Base-by-base conservation (phyloP, 768 basidiomycete species). In the Tubosaeta sp. region DNA sequence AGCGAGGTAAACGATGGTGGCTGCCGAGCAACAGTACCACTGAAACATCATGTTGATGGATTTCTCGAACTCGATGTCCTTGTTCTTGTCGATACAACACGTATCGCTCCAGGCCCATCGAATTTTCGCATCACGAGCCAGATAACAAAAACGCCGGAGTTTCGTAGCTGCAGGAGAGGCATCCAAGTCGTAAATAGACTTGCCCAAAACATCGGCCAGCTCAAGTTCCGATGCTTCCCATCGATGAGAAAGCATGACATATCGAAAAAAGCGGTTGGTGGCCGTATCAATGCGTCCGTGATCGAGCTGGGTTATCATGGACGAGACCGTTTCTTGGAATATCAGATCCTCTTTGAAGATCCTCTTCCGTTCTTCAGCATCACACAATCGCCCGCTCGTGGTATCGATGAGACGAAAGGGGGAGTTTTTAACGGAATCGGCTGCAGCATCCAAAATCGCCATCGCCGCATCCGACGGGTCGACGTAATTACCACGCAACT, bases 341-440 rank as follows among this genome's bases (percentile, higher is more conserved):
- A 21, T 21, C 9, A 8, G 38, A 22, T 39, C 21, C 38, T 39
- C 12, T 39, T 39, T 39, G 38, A 39, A 21, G 38, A 39, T 13
- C 11, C 4, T 39, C 21, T 39, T 22, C 38, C 38, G 38, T 39
- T 39, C 38, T 8, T 62, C 57, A 2, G 44, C 49, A 11, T 62
- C 54, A n/a, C 60, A 62, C 18, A 62, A 48, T 1, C 10, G 46
- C 10, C 60, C 60, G 12, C 25, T 63, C 11, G 12, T 25, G 8
- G 60, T 63, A 39, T 62, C 61, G 16, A 62, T 53, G 34, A 62
- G 58, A 46, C 61, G 57, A 48, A 59, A 36, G 0, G 60, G 60
- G 3, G 35, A 45, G 6, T 52, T 12, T 16, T 19, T 16, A 19
- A 3, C 12, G 12, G 4, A 12, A 14, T 29, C 25, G 9, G 7